A percentile compares a stretch with the other conserved stretches of the same genome.
phyloP scores from a whole-genome alignment of 2,329 filamentous ascomycete species.

The Monosporascus ibericus region DNA sequence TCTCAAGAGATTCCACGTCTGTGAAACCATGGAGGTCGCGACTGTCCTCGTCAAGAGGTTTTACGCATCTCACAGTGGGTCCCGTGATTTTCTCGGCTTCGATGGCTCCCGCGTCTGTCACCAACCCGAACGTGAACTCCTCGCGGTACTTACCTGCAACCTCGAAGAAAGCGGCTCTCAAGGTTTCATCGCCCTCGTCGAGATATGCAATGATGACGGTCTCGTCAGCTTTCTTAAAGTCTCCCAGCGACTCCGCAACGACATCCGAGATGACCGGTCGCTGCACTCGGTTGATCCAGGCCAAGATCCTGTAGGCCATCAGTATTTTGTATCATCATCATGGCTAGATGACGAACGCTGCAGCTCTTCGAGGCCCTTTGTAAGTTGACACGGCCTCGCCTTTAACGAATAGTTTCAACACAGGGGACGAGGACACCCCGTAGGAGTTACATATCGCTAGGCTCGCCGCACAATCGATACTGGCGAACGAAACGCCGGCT shows the following conservation, averaged over 20 bases:
- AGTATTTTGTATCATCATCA: not conserved
- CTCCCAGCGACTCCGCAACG: conserved; percentile 10
- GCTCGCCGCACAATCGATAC: conserved; percentile 14
- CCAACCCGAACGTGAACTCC: conserved; percentile 30
- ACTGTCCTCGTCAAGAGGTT: conserved; percentile 21
- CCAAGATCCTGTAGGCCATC: conserved; percentile 8
- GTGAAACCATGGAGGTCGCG: conserved; percentile 10
- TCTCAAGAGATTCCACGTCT: conserved; percentile 16
- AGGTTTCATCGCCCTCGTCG: conserved; percentile 9
- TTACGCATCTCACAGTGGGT: conserved; percentile 24
- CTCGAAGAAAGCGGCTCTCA: conserved; percentile 15
- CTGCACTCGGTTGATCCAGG: conserved; percentile 18
- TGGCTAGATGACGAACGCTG: conserved; percentile 11
- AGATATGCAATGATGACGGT: conserved; percentile 27
- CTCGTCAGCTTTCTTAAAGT: conserved; percentile 25
- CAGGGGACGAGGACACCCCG: conserved; percentile 5
- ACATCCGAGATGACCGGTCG: conserved; percentile 21
- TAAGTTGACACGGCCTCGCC: conserved; percentile 11
- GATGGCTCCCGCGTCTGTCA: conserved; percentile 8
- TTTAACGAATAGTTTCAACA: conserved; percentile 10
- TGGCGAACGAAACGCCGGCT: conserved; percentile 8
- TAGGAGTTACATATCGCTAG: conserved; percentile 6
- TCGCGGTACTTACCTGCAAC: conserved; percentile 21
- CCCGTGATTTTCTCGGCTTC: conserved; percentile 9
- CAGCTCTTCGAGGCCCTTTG: conserved; percentile 14